Conservation (phyloP, 805 yeast genomes). For the Metschnikowia corniflorae region DNA sequence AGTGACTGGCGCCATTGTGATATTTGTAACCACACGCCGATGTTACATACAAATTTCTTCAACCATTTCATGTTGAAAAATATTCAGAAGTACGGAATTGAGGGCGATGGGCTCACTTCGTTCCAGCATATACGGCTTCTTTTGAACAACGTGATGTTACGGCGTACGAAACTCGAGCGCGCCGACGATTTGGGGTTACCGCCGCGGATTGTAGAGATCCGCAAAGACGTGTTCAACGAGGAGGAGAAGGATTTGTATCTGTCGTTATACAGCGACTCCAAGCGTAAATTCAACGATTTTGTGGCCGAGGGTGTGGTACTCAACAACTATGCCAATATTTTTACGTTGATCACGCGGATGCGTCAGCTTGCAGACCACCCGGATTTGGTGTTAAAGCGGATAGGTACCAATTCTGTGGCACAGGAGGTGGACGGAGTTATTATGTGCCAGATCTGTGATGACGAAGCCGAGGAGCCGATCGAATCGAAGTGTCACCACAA, state of each 20-base stretch:
- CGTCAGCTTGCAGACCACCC: constrained; percentile 98
- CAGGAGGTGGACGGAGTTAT: constrained; percentile 50
- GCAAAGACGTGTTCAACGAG: constrained; percentile 84
- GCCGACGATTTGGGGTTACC: constrained; percentile 98
- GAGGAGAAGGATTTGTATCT: constrained; percentile 93
- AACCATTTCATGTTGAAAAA: constrained; percentile 94
- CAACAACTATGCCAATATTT: constrained; percentile 95
- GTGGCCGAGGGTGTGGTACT: constrained; percentile 96
- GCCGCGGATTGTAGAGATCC: constrained; percentile 87
- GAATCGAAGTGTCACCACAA: constrained; percentile 91
- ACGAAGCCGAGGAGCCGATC: constrained; percentile 97
- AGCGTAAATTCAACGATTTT: constrained; percentile 83
- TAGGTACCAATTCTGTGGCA: constrained; percentile 38
- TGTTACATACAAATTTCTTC: constrained; percentile 93
- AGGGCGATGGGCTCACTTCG: constrained; percentile 75
- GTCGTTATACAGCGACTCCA: constrained; percentile 81
- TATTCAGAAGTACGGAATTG: constrained; percentile 80
- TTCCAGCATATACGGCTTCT: constrained; percentile 73
- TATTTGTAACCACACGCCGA: constrained; percentile 83
- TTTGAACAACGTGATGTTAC: constrained; percentile 76
- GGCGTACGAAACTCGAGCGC: constrained; percentile 93
- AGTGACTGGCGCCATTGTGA: constrained; percentile 82
- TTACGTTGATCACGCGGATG: constrained; percentile 94
- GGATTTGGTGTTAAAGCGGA: constrained; percentile 79
- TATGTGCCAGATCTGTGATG: constrained; percentile 92